phyloP scores from a whole-genome alignment of 805 yeast genomes.

The Yamadazyma scolyti region DNA sequence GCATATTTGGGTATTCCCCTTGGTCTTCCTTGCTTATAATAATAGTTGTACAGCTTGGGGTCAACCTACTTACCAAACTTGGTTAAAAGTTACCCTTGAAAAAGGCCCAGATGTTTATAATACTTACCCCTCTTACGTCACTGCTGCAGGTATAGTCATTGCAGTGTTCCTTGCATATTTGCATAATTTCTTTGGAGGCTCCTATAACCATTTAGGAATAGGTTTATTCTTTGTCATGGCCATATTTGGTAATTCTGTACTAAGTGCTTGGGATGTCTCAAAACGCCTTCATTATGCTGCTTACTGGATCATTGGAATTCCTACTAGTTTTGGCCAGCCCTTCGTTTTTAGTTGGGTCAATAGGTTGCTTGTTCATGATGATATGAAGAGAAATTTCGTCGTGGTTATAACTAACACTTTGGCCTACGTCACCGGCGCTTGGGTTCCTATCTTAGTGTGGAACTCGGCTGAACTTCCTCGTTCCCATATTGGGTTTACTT shows the following conservation, averaged over 20 bases:
- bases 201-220: slow-evolving; percentile 34
- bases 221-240: slow-evolving; percentile 33
- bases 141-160: slow-evolving; percentile 23
- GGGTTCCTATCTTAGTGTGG: slow-evolving; percentile 40
- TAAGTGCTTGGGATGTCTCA: slow-evolving; percentile 49
- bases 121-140: slow-evolving; percentile 25
- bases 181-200: slow-evolving; percentile 31
- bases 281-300: slow-evolving; percentile 47
- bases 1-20: slow-evolving; percentile 46
- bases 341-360: slow-evolving; percentile 57
- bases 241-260: slow-evolving; percentile 38
- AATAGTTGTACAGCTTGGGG: slow-evolving; percentile 26
- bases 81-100: slow-evolving; percentile 29
- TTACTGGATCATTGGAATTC: slow-evolving; percentile 46
- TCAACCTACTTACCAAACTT: slow-evolving; percentile 36
- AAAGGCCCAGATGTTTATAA: slow-evolving; percentile 28
- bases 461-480: slow-evolving; percentile 29
- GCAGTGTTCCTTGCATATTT: slow-evolving; percentile 22
- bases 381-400: slow-evolving; percentile 38
- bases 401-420: slow-evolving; percentile 35
- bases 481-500: slow-evolving; percentile 31
- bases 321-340: slow-evolving; percentile 53
- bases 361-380: slow-evolving; percentile 40
- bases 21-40: slow-evolving; percentile 33
- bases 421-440: slow-evolving; percentile 37